Evolutionary conservation across 2,329 filamentous ascomycete genomes (phyloP).

Genomic region (Xylariaceae sp.): DNA sequence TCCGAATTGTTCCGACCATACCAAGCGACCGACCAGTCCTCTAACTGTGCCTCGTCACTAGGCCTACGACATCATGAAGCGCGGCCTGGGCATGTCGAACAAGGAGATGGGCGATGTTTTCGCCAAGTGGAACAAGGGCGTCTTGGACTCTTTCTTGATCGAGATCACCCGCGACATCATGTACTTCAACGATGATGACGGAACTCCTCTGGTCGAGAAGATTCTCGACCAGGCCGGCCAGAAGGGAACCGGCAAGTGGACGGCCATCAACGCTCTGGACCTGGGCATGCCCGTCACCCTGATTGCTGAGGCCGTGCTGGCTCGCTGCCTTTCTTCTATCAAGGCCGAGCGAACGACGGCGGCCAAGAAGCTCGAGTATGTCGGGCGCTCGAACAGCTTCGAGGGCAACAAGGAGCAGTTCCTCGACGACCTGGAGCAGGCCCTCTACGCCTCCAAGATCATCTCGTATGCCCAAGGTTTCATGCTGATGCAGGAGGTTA

Average conservation of each 20-base stretch:
- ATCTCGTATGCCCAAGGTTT: conserved; percentile 99
- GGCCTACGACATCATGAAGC: conserved; percentile 99
- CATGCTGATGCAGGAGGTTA: conserved; percentile 98
- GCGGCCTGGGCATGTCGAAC: conserved; percentile 77
- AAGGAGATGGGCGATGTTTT: conserved; percentile 97
- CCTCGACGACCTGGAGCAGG: conserved; percentile 96
- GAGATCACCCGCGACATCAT: conserved; percentile 99
- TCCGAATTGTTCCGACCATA: not conserved
- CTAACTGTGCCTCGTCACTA: no score
- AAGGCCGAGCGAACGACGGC: conserved; percentile 89
- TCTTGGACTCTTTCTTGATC: conserved; percentile 97
- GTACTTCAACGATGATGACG: conserved; percentile 96
- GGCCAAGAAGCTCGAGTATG: conserved; percentile 64
- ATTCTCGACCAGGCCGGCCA: conserved; percentile 97
- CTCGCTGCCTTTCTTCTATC: conserved; percentile 86
- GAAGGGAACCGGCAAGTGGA: conserved; percentile 99
- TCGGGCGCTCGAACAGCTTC: conserved; percentile 72
- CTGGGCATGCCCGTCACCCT: conserved; percentile 97
- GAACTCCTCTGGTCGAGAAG: conserved; percentile 89
- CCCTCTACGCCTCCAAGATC: conserved; percentile 98
- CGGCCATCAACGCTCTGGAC: conserved; percentile 96
- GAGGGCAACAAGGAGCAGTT: conserved; percentile 87
- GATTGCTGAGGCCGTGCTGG: conserved; percentile 94
- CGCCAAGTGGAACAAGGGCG: conserved; percentile 95
- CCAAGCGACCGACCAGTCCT: no score